Evolutionary conservation across 2,329 filamentous ascomycete species (phyloP).

Genomic region (Aureobasidium musti): DNA sequence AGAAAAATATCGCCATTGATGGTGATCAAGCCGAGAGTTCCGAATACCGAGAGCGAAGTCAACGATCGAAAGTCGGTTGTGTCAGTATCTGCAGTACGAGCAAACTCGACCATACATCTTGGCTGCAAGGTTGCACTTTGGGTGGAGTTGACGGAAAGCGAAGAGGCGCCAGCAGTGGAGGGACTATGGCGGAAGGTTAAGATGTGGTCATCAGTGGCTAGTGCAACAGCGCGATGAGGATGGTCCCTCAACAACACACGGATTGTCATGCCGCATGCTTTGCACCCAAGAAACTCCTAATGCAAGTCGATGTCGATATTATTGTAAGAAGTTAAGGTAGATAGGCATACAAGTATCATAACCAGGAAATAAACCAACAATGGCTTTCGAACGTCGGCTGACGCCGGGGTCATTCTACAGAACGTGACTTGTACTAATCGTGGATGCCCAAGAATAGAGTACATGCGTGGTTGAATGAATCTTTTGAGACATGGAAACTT

Average conservation of each 20-base stretch:
- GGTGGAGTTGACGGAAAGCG: constrained; percentile 41
- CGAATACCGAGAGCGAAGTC: constrained; percentile 72
- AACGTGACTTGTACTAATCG: not conserved
- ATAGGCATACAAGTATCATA: constrained; percentile 7
- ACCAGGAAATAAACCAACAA: constrained; percentile 19
- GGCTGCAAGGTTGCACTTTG: constrained; percentile 45
- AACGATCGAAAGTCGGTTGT: constrained; percentile 76
- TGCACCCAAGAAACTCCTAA: not conserved
- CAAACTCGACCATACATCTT: constrained; percentile 88
- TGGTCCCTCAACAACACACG: constrained; percentile 83
- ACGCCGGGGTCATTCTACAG: constrained; percentile 11
- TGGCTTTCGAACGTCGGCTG: constrained; percentile 13
- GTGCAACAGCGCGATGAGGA: constrained; percentile 82
- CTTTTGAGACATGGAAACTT: not conserved
- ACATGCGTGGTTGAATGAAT: not conserved
- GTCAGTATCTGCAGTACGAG: constrained; percentile 63
- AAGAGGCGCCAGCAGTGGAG: constrained; percentile 59
- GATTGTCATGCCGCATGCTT: constrained; percentile 57
- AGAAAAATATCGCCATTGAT: constrained; percentile 84
- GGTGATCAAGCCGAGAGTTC: constrained; percentile 85
- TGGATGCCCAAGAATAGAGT: not conserved
- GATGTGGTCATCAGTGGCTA: constrained; percentile 75
- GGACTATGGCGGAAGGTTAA: constrained; percentile 81
- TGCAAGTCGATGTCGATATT: constrained; percentile 1
- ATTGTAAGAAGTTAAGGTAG: constrained; percentile 7